Base-by-base conservation (phyloP, 768 basidiomycete species). In the Amanita subjunquillea region DNA sequence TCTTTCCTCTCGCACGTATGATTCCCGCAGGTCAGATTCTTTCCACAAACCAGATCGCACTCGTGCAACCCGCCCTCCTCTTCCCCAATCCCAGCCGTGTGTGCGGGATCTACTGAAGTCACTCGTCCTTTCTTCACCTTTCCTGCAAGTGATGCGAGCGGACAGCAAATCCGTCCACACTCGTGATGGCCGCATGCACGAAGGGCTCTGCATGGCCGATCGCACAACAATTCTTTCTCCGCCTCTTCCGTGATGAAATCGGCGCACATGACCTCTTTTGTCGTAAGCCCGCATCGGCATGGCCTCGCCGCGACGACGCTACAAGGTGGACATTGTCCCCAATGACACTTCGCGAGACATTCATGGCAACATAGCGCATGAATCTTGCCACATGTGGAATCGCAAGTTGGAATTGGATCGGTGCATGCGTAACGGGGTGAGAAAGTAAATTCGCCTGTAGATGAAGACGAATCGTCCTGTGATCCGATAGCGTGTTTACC, bases 151-250 rank as follows among this genome's bases (percentile, higher is more conserved):
- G 75, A 79, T 0, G 91, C 86, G 0, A 97, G 76, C 0, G 96
- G 94, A 60, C 96, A 99, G 63, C 96, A 98, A 7, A 85, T 54
- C 3, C 93, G 76, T 15, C 74, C 72, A 62, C 96, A 98, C 56
- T 86, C 83, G 60, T 99, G 96, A 20, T 83, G 73, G 0, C 94
- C 91, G 62, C 96, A 98, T 6, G 79, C 76, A 13, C 92, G 79
- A 8, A 91, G 69, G 0, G 84, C 87, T 17, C 70, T 69, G 62
- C 96, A 99, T 1, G 83, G 78, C 30, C 79, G 77, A 52, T 91
- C 85, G 65, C 96, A 98, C 1, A 86, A 65, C 39, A 93, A 75
- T 52, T 90, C 85, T 2, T 65, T 68, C 50, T 72, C 72, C 23
- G 60, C 61, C 20, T 49, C 40, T 3, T 55, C 61, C 5, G 56